Evolutionary conservation across 768 basidiomycete genomes (phyloP).

Genomic region (Pleurotus tuber-regium): DNA sequence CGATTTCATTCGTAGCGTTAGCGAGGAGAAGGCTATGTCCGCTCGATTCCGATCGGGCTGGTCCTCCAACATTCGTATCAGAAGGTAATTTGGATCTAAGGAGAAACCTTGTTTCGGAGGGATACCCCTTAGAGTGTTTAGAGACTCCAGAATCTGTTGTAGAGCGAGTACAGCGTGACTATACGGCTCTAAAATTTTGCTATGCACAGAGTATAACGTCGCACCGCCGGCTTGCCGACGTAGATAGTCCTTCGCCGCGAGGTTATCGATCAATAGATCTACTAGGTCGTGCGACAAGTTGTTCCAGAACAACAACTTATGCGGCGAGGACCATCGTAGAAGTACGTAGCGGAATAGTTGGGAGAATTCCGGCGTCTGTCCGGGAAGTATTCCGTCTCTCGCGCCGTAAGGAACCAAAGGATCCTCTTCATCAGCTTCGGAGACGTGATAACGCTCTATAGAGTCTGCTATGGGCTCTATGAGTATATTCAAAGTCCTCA

Average conservation of each 20-base stretch:
- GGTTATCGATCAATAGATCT: background rate
- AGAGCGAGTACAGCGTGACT: too few relatives aligned
- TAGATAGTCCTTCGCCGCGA: background rate
- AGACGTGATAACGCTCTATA: slow-evolving; percentile 3
- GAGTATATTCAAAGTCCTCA: background rate
- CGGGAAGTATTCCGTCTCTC: background rate
- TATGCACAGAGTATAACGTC: background rate
- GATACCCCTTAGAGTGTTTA: background rate
- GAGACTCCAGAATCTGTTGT: too few relatives aligned
- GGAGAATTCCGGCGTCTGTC: background rate
- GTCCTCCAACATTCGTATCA: background rate
- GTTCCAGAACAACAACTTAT: background rate
- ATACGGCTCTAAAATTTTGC: background rate
- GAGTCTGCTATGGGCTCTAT: background rate
- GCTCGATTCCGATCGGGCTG: background rate
- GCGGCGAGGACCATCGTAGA: slow-evolving; percentile 8
- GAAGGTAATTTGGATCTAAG: background rate
- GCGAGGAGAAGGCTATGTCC: too few relatives aligned
- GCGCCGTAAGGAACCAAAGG: slow-evolving; percentile 4
- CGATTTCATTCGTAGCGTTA: too few relatives aligned
- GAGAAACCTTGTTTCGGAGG: background rate
- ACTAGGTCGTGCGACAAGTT: background rate
- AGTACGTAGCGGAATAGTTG: too few relatives aligned
- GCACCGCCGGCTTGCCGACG: background rate
- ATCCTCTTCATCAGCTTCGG: background rate